phyloP scores from a whole-genome alignment of 352 stramenopile genomes.

The Globisporangium takayamanum region DNA sequence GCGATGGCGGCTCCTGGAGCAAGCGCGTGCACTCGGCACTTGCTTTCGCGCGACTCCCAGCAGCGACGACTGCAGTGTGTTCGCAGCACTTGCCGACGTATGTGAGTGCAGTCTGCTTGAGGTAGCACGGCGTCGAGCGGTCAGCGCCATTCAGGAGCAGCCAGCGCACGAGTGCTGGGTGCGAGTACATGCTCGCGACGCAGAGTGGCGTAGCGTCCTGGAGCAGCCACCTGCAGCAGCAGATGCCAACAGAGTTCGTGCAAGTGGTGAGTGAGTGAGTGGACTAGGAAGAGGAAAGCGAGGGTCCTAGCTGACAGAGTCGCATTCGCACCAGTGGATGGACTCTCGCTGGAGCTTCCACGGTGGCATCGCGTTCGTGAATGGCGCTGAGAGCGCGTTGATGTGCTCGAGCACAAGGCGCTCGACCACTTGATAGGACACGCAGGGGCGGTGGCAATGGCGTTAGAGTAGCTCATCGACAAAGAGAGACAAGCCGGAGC shows the following conservation, averaged over 20 bases:
- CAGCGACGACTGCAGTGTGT: constrained; percentile 12
- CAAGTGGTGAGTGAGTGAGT: no score
- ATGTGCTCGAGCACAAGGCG: constrained; percentile 34
- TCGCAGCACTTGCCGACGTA: constrained; percentile 55
- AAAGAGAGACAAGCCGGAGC: neutral
- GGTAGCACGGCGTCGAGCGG: constrained; percentile 38
- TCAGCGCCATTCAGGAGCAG: constrained; percentile 54
- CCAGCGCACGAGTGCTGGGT: constrained; percentile 44
- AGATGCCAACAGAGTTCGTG: neutral
- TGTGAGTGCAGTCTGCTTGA: constrained; percentile 39
- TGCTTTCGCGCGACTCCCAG: constrained; percentile 3
- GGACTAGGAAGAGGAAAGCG: no score
- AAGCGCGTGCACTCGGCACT: constrained; percentile 37
- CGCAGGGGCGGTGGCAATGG: neutral
- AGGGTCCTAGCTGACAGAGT: no score
- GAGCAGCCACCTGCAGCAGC: constrained; percentile 46
- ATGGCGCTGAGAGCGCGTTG: constrained; percentile 41
- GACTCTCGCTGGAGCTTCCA: constrained; percentile 67
- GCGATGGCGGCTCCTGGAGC: constrained; percentile 25
- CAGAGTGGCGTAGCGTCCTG: constrained; percentile 60
- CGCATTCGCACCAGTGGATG: constrained; percentile 35
- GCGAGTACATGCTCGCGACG: constrained; percentile 48
- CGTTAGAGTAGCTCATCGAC: neutral
- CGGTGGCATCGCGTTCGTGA: constrained; percentile 42
- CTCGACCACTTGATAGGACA: constrained; percentile 18